Conservation (phyloP, 2,329 filamentous ascomycete genomes). For the Exophiala lecanii-corni region DNA sequence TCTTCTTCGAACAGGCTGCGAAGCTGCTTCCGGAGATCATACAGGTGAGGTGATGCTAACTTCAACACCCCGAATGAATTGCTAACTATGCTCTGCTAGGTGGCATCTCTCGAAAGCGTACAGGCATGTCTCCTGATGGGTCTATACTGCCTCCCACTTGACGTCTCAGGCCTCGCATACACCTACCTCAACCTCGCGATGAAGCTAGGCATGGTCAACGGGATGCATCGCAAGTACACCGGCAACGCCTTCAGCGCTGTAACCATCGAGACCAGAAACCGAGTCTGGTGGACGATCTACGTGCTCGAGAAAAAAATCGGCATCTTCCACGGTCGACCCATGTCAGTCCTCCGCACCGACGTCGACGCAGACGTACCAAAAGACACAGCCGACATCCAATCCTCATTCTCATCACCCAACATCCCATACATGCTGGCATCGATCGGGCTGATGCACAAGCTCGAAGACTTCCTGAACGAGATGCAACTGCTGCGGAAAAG, state of each 20-base stretch:
- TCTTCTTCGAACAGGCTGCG: constrained; percentile 49
- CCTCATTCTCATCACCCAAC: constrained; percentile 30
- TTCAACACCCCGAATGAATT: neutral
- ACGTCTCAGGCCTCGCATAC: constrained; percentile 49
- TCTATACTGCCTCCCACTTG: constrained; percentile 48
- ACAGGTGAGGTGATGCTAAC: constrained; percentile 28
- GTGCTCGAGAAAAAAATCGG: constrained; percentile 49
- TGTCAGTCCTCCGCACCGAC: constrained; percentile 46
- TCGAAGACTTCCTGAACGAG: constrained; percentile 25
- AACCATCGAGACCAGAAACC: constrained; percentile 45
- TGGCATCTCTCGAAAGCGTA: constrained; percentile 49
- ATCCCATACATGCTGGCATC: constrained; percentile 36
- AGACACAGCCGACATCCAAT: constrained; percentile 1
- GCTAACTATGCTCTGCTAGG: no score
- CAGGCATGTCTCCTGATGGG: constrained; percentile 52
- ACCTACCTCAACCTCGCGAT: constrained; percentile 49
- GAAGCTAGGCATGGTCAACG: constrained; percentile 51
- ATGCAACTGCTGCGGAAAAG: constrained; percentile 20
- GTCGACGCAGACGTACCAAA: constrained; percentile 46
- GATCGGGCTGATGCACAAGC: constrained; percentile 19
- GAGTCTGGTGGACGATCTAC: constrained; percentile 52
- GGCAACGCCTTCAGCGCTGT: constrained; percentile 38
- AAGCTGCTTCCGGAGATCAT: constrained; percentile 50
- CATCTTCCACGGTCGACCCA: constrained; percentile 49
- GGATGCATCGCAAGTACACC: constrained; percentile 48